Evolutionary conservation across 2,329 filamentous ascomycete genomes (phyloP).

Genomic region (Blastomyces parvus): DNA sequence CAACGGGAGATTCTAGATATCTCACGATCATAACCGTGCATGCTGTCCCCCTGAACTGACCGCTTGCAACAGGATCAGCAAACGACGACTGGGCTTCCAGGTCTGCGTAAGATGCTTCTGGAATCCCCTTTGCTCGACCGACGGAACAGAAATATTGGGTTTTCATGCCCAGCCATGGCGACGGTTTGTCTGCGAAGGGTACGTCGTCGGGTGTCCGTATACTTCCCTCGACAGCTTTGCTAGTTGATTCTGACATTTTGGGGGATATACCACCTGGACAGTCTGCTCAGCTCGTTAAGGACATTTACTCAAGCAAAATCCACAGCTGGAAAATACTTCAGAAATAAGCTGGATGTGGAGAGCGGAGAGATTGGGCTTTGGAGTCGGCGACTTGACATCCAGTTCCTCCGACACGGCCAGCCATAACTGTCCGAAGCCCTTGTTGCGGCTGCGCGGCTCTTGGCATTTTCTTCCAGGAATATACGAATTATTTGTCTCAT

Average conservation of each 20-base stretch:
- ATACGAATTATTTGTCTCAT: too few relatives aligned
- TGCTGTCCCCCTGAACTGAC: background rate
- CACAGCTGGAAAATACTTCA: background rate
- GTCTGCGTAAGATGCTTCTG: conserved; percentile 1
- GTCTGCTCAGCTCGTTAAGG: background rate
- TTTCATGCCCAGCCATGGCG: conserved; percentile 7
- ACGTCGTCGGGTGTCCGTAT: background rate
- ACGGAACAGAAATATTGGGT: background rate
- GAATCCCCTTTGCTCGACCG: background rate
- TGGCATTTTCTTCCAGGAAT: too few relatives aligned
- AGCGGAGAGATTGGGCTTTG: background rate
- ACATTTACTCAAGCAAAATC: background rate
- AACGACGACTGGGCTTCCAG: conserved; percentile 4
- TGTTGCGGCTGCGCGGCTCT: too few relatives aligned
- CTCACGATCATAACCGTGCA: conserved; percentile 5
- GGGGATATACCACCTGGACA: background rate
- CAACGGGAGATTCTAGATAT: conserved; percentile 2
- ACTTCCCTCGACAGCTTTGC: background rate
- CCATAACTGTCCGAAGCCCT: too few relatives aligned
- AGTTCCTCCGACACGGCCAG: background rate
- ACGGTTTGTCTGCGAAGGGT: background rate
- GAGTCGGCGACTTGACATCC: background rate
- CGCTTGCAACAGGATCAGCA: conserved; percentile 2
- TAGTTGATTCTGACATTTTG: conserved; percentile 1
- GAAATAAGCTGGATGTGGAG: background rate